Percentiles rank a stretch among this genome's conserved stretches.
These are phyloP conservation scores for Cordyceps javanica DNA, from an alignment of 2,329 filamentous ascomycete species.

Conservation along the genomic window DNA sequence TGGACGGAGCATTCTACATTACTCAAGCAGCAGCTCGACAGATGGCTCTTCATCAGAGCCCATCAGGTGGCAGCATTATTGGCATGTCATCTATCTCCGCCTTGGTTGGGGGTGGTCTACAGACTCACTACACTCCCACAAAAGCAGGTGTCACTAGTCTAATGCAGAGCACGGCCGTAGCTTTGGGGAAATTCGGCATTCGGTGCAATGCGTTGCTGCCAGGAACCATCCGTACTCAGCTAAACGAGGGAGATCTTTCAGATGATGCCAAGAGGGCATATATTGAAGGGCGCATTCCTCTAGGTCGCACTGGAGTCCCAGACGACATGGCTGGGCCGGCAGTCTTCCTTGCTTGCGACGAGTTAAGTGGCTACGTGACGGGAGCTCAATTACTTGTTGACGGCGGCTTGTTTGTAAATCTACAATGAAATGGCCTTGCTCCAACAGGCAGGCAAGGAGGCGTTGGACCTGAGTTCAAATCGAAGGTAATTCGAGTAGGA, in stretches of 20 bases:
- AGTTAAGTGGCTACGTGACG: conserved; percentile 74
- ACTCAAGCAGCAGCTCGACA: conserved; percentile 79
- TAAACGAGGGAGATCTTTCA: conserved; percentile 78
- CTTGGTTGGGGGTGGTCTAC: conserved; percentile 69
- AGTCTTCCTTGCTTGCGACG: conserved; percentile 74
- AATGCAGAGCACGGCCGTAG: conserved; percentile 78
- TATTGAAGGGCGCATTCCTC: conserved; percentile 75
- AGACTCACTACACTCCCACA: conserved; percentile 83
- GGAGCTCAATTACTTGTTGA: conserved; percentile 82
- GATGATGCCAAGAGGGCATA: conserved; percentile 66
- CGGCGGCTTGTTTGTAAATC: conserved; percentile 82
- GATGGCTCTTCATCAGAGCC: conserved; percentile 60
- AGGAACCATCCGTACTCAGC: conserved; percentile 75
- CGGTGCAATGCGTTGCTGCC: conserved; percentile 79
- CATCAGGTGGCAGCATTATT: conserved; percentile 72
- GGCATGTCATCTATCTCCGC: conserved; percentile 68
- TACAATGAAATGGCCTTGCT: conserved; percentile 50
- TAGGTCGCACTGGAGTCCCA: conserved; percentile 67
- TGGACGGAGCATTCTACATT: conserved; percentile 82
- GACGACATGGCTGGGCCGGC: conserved; percentile 77
- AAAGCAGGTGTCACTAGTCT: conserved; percentile 76
- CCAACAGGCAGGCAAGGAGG: neutral
- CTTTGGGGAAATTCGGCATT: conserved; percentile 68
- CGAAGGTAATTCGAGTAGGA: too few species aligned
- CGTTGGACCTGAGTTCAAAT: neutral